phyloP scores from a whole-genome alignment of 148 eudicot genomes.

The Nyssa sinensis region DNA sequence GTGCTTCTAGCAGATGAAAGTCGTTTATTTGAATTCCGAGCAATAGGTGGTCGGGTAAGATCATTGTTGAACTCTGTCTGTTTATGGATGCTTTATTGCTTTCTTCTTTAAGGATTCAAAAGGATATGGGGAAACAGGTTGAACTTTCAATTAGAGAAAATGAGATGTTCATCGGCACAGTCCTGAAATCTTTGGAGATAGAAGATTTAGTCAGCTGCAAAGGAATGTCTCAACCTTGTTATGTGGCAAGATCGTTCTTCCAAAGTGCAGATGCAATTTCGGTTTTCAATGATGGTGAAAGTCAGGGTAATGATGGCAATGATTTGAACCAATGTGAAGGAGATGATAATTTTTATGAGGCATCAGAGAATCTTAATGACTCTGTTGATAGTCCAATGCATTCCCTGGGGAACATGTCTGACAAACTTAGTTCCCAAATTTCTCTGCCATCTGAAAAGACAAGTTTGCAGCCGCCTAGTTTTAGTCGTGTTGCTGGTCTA shows the following conservation, averaged over 20 bases:
- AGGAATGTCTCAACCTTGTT: constrained; percentile 49
- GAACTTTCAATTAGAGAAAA: constrained; percentile 70
- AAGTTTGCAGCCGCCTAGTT: constrained; percentile 57
- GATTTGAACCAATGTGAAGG: constrained; percentile 57
- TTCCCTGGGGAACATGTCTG: constrained; percentile 21
- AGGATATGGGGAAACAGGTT: constrained; percentile 49
- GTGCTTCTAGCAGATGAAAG: constrained; percentile 82
- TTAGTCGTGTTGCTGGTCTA: constrained; percentile 59
- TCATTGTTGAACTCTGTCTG: constrained; percentile 5
- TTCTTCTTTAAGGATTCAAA: constrained; percentile 15
- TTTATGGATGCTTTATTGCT: neutral
- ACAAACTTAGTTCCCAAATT: constrained; percentile 25
- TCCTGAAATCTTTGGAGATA: constrained; percentile 83
- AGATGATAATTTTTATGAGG: constrained; percentile 88
- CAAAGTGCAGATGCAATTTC: constrained; percentile 47
- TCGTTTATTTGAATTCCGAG: constrained; percentile 87
- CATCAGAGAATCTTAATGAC: constrained; percentile 70
- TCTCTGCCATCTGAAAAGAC: constrained; percentile 38
- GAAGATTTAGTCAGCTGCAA: constrained; percentile 75
- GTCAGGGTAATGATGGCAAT: constrained; percentile 25
- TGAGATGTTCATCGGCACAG: constrained; percentile 88
- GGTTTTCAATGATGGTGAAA: constrained; percentile 32
- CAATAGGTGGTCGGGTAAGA: constrained; percentile 95
- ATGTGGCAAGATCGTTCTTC: constrained; percentile 82
- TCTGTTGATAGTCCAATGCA: constrained; percentile 42